A percentile compares a stretch with the other conserved stretches of the same genome.
phyloP scores from a whole-genome alignment of 805 yeast species.

The Pichia nakasei region DNA sequence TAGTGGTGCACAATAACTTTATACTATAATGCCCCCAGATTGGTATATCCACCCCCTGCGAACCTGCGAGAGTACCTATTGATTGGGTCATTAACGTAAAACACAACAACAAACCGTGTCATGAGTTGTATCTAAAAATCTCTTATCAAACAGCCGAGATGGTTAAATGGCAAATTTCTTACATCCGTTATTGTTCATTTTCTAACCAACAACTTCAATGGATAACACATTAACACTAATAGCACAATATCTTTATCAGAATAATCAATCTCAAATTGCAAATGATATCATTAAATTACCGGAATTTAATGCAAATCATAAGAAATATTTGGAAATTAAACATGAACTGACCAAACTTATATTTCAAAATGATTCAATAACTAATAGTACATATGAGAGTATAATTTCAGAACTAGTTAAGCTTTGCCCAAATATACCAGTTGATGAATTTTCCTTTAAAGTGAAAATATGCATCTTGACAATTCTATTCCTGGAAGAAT shows the following conservation, averaged over 20 bases:
- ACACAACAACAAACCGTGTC: too few species aligned
- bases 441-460: neutral
- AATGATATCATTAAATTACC: constrained; percentile 1
- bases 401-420: neutral
- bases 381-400: too few species aligned
- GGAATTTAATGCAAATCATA: neutral
- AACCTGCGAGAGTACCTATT: too few species aligned
- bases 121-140: too few species aligned
- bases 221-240: constrained; percentile 4
- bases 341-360: neutral
- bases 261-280: neutral
- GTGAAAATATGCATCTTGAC: constrained; percentile 1
- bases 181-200: too few species aligned
- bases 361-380: neutral
- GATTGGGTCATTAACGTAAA: too few species aligned
- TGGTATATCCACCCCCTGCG: too few species aligned
- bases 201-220: neutral
- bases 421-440: neutral
- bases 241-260: constrained; percentile 5
- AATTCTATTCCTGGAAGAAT: constrained; percentile 4
- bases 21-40: too few species aligned
- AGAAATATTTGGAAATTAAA: neutral
- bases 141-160: too few species aligned
- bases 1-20: too few species aligned
- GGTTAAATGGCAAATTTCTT: too few species aligned